Conservation (phyloP, 441 rosid genomes). For the Breynia disticha region DNA sequence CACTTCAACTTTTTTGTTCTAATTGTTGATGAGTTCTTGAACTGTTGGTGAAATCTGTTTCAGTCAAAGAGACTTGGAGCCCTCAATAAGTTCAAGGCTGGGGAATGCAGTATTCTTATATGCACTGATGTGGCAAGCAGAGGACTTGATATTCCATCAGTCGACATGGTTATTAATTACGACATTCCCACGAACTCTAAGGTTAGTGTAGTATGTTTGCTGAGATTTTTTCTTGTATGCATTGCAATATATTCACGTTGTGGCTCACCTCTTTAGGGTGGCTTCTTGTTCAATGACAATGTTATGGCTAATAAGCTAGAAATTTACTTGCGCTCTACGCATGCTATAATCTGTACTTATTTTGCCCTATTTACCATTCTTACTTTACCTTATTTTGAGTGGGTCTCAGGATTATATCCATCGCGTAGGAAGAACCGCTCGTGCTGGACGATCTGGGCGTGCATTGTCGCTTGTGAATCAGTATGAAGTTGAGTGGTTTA, state of each 20-base stretch:
- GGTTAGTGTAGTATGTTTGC: conserved; percentile 31
- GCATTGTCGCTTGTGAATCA: conserved; percentile 88
- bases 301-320: too few species aligned
- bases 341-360: neutral
- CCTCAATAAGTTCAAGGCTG: conserved; percentile 85
- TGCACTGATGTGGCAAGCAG: conserved; percentile 97
- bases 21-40: neutral
- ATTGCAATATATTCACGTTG: too few species aligned
- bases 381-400: conserved; percentile 4
- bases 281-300: too few species aligned
- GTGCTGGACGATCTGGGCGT: conserved; percentile 94
- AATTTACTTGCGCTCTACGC: too few species aligned
- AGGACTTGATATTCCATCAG: conserved; percentile 95
- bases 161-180: conserved; percentile 85
- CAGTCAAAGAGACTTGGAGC: conserved; percentile 98
- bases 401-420: conserved; percentile 75
- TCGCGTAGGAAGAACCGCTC: conserved; percentile 98
- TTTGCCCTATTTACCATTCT: neutral
- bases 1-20: neutral
- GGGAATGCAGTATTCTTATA: conserved; percentile 85
- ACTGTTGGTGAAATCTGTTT: conserved; percentile 1
- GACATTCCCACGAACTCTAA: conserved; percentile 77
- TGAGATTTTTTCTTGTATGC: conserved; percentile 3
- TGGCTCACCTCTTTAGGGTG: neutral
- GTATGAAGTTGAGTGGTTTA: conserved; percentile 92